Conservation (phyloP, 1,284 basidiomycete species). For the Singerocomus inundabilis region DNA sequence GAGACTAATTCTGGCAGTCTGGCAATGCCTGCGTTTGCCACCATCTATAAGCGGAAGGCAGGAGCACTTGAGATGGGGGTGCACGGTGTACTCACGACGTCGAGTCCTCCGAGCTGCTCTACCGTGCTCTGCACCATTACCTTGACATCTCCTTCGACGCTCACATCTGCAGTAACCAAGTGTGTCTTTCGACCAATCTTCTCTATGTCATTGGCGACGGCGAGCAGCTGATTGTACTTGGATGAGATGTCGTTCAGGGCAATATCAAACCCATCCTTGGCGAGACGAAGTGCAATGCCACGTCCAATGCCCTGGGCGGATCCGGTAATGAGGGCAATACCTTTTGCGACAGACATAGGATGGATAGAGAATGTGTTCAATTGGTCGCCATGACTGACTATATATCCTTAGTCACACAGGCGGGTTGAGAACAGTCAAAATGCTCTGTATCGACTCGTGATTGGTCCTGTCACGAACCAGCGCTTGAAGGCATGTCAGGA, state of each 20-base stretch:
- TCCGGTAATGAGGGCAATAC: slow-evolving; percentile 15
- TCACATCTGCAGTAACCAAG: slow-evolving; percentile 7
- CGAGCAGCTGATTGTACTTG: slow-evolving; percentile 7
- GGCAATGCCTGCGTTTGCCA: too few relatives aligned
- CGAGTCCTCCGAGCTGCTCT: slow-evolving; percentile 7
- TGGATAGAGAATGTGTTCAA: too few relatives aligned
- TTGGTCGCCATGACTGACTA: too few relatives aligned
- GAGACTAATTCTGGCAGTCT: too few relatives aligned
- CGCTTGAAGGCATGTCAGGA: too few relatives aligned
- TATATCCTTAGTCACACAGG: too few relatives aligned
- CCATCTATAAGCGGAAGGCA: too few relatives aligned
- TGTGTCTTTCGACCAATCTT: slow-evolving; percentile 4
- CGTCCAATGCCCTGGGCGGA: slow-evolving; percentile 14
- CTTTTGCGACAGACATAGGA: slow-evolving; percentile 7
- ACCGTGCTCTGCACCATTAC: slow-evolving; percentile 4
- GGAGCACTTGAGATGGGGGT: background rate
- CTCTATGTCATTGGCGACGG: slow-evolving; percentile 6
- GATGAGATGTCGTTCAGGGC: slow-evolving; percentile 14
- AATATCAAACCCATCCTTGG: too few relatives aligned
- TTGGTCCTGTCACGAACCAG: too few relatives aligned
- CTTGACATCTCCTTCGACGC: slow-evolving; percentile 4
- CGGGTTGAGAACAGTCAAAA: too few relatives aligned
- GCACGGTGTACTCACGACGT: slow-evolving; percentile 3
- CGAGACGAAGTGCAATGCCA: slow-evolving; percentile 16
- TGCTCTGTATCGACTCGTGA: too few relatives aligned